phyloP scores from a whole-genome alignment of 495 filamentous ascomycete genomes.

The Penicillium goetzii region DNA sequence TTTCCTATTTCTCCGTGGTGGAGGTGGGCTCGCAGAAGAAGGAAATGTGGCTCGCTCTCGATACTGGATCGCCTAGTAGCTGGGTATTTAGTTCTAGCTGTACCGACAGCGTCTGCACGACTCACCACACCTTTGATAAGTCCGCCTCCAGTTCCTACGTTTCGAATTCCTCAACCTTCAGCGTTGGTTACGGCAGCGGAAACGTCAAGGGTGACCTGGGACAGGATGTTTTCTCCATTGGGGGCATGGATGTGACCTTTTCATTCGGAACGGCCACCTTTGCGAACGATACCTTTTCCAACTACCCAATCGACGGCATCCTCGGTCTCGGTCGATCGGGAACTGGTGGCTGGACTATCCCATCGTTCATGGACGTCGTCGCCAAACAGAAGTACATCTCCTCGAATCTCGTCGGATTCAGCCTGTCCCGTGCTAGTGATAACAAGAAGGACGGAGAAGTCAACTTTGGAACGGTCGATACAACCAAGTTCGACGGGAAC shows the following conservation, averaged over 20 bases:
- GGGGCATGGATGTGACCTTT: constrained; percentile 61
- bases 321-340: constrained; percentile 67
- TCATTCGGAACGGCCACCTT: constrained; percentile 70
- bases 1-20: constrained; percentile 75
- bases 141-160: constrained; percentile 60
- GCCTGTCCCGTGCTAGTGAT: constrained; percentile 65
- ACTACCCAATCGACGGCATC: constrained; percentile 87
- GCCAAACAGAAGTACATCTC: constrained; percentile 58
- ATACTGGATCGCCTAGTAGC: constrained; percentile 76
- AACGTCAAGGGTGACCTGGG: constrained; percentile 64
- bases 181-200: constrained; percentile 73
- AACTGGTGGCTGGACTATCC: constrained; percentile 47
- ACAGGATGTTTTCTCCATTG: constrained; percentile 66
- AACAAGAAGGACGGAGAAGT: constrained; percentile 71
- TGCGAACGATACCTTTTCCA: constrained; percentile 68
- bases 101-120: constrained; percentile 58
- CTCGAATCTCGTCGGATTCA: constrained; percentile 69
- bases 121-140: constrained; percentile 68
- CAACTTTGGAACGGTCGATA: constrained; percentile 73
- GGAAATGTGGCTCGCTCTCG: constrained; percentile 72
- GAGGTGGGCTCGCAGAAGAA: constrained; percentile 66
- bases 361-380: constrained; percentile 67
- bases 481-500: constrained; percentile 63
- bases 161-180: constrained; percentile 50
- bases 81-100: constrained; percentile 78